These are phyloP conservation scores for Rosellinia necatrix DNA, from an alignment of 2,329 filamentous ascomycete genomes.

Conservation along the genomic window DNA sequence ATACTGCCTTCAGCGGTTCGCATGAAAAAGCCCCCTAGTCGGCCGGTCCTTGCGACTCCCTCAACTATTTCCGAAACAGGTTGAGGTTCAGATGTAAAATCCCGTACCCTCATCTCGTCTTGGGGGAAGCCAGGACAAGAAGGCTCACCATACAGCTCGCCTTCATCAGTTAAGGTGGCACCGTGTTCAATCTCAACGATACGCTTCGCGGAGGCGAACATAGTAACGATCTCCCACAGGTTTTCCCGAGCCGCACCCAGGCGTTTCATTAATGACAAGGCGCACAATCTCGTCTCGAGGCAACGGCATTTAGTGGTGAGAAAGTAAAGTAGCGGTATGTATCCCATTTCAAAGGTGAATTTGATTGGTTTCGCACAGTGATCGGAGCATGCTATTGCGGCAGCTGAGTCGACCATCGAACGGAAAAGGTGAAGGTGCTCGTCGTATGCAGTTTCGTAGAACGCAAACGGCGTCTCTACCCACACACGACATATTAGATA, in stretches of 20 bases:
- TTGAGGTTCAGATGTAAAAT: slow-evolving; percentile 29
- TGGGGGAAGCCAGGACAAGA: slow-evolving; percentile 34
- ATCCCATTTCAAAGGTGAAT: slow-evolving; percentile 50
- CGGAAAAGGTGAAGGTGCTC: slow-evolving; percentile 37
- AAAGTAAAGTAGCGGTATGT: slow-evolving; percentile 45
- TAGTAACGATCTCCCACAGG: slow-evolving; percentile 43
- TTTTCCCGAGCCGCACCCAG: slow-evolving; percentile 42
- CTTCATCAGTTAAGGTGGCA: slow-evolving; percentile 34
- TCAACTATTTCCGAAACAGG: slow-evolving; percentile 18
- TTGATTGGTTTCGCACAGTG: slow-evolving; percentile 23
- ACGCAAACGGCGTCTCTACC: slow-evolving; percentile 38
- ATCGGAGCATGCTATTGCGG: slow-evolving; percentile 18
- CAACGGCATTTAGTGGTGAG: slow-evolving; percentile 46
- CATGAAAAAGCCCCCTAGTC: slow-evolving; percentile 34
- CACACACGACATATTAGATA: slow-evolving; percentile 43
- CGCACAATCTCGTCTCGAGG: slow-evolving; percentile 42
- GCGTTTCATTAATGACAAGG: slow-evolving; percentile 40
- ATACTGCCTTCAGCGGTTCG: slow-evolving; percentile 30
- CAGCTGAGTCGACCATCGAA: slow-evolving; percentile 38
- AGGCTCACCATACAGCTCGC: slow-evolving; percentile 22
- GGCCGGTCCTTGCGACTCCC: slow-evolving; percentile 26
- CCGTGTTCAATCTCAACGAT: slow-evolving; percentile 48
- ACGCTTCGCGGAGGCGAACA: slow-evolving; percentile 41
- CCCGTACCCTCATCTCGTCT: slow-evolving; percentile 37
- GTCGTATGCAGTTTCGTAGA: slow-evolving; percentile 45